Percentiles rank a stretch among this genome's conserved stretches.
Evolutionary conservation across 495 filamentous ascomycete genomes (phyloP).

Genomic region (Gamarada debralockiae): DNA sequence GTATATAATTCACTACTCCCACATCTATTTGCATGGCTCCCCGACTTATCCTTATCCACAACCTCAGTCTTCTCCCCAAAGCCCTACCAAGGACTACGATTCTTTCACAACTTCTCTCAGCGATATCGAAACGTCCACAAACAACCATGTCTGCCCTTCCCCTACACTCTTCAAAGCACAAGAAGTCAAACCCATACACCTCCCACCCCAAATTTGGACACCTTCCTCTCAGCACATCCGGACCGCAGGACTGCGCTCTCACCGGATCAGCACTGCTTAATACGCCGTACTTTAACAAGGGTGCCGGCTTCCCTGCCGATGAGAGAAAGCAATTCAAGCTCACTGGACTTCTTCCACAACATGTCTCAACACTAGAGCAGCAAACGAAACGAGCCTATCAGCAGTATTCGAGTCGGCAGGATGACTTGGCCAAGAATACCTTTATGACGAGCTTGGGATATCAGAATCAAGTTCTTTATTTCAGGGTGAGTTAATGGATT

Average conservation of each 20-base stretch:
- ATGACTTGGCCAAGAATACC: slow-evolving; percentile 73
- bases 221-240: slow-evolving; percentile 59
- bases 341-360: slow-evolving; percentile 65
- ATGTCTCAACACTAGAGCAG: slow-evolving; percentile 75
- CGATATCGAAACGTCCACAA: background rate
- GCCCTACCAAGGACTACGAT: background rate
- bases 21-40: too few relatives aligned
- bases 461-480: slow-evolving; percentile 80
- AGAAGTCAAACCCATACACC: slow-evolving; percentile 20
- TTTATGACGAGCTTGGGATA: slow-evolving; percentile 78
- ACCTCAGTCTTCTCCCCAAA: background rate
- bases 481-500: slow-evolving; percentile 44
- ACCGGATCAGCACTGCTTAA: slow-evolving; percentile 59
- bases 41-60: too few relatives aligned
- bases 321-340: slow-evolving; percentile 70
- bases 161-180: slow-evolving; percentile 15
- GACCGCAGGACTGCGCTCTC: slow-evolving; percentile 59
- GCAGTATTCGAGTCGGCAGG: slow-evolving; percentile 59
- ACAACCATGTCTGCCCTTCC: background rate
- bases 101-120: background rate
- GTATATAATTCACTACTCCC: too few relatives aligned
- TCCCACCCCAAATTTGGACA: slow-evolving; percentile 47
- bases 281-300: slow-evolving; percentile 77
- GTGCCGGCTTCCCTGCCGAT: slow-evolving; percentile 65
- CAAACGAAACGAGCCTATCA: slow-evolving; percentile 76